These are phyloP conservation scores for Rhodotorula paludigena DNA, from an alignment of 768 basidiomycete genomes.

Conservation along the genomic window DNA sequence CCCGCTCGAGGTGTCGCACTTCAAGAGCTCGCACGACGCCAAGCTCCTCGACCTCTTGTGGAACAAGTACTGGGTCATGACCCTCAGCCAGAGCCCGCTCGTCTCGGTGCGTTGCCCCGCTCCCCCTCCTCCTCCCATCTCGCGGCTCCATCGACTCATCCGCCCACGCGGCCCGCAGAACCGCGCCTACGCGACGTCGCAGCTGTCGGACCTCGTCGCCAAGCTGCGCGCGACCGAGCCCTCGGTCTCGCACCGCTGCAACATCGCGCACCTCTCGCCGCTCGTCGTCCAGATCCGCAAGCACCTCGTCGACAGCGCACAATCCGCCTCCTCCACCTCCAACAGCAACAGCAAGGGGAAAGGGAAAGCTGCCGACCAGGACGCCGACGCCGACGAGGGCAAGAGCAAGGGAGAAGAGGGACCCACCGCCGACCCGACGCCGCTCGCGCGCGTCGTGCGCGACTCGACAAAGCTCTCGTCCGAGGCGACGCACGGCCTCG, in stretches of 20 bases:
- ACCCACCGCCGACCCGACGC: slow-evolving; percentile 73
- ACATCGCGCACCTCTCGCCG: slow-evolving; percentile 55
- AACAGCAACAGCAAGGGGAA: slow-evolving; percentile 47
- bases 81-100: slow-evolving; percentile 83
- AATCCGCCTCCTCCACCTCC: too few species aligned
- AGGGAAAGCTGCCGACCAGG: slow-evolving; percentile 49
- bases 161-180: slow-evolving; percentile 58
- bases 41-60: slow-evolving; percentile 83
- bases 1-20: slow-evolving; percentile 85
- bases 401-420: slow-evolving; percentile 51
- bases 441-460: slow-evolving; percentile 79
- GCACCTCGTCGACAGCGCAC: slow-evolving; percentile 49
- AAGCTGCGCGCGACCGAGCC: slow-evolving; percentile 57
- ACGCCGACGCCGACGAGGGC: neutral
- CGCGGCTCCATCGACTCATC: too few species aligned
- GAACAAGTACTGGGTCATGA: slow-evolving; percentile 99
- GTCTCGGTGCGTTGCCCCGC: slow-evolving; percentile 63
- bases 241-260: slow-evolving; percentile 36
- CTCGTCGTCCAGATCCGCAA: slow-evolving; percentile 46
- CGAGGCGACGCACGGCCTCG: slow-evolving; percentile 89
- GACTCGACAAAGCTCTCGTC: slow-evolving; percentile 88
- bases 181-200: slow-evolving; percentile 85
- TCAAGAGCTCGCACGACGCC: slow-evolving; percentile 83
- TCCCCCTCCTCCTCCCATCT: neutral
- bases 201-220: slow-evolving; percentile 80